Conservation (phyloP, 495 filamentous ascomycete genomes). For the Gamarada debralockiae region DNA sequence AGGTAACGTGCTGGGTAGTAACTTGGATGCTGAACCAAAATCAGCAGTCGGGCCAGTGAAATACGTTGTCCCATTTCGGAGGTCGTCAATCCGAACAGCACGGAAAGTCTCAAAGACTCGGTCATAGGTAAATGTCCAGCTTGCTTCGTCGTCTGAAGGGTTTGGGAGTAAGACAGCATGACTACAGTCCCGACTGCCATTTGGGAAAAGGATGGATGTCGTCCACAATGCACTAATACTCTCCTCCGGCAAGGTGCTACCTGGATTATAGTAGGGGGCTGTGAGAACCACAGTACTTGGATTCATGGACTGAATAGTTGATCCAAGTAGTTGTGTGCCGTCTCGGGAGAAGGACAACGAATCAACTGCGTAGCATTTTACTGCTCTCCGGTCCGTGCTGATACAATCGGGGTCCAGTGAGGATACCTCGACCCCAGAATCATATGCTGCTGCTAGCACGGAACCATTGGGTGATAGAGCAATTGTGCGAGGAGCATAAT, state of each 20-base stretch:
- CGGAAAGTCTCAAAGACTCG: slow-evolving; percentile 71
- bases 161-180: slow-evolving; percentile 71
- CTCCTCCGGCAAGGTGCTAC: slow-evolving; percentile 53
- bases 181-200: slow-evolving; percentile 68
- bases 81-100: slow-evolving; percentile 68
- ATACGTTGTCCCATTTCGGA: slow-evolving; percentile 73
- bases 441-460: slow-evolving; percentile 82
- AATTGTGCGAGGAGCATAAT: slow-evolving; percentile 73
- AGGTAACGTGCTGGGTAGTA: slow-evolving; percentile 65
- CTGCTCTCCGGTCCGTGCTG: slow-evolving; percentile 66
- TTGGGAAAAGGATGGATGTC: slow-evolving; percentile 82
- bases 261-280: slow-evolving; percentile 72
- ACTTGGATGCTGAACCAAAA: slow-evolving; percentile 35
- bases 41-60: slow-evolving; percentile 67
- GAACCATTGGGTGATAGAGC: slow-evolving; percentile 75
- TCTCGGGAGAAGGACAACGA: slow-evolving; percentile 77
- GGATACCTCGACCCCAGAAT: slow-evolving; percentile 82
- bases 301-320: slow-evolving; percentile 57
- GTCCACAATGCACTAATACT: slow-evolving; percentile 80
- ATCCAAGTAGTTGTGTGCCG: slow-evolving; percentile 80
- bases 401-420: slow-evolving; percentile 50
- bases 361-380: slow-evolving; percentile 79
- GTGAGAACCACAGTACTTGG: slow-evolving; percentile 74
- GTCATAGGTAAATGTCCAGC: slow-evolving; percentile 80
- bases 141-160: slow-evolving; percentile 65